phyloP scores from a whole-genome alignment of 306 rosid species.

The Cicer pinnatifidum region DNA sequence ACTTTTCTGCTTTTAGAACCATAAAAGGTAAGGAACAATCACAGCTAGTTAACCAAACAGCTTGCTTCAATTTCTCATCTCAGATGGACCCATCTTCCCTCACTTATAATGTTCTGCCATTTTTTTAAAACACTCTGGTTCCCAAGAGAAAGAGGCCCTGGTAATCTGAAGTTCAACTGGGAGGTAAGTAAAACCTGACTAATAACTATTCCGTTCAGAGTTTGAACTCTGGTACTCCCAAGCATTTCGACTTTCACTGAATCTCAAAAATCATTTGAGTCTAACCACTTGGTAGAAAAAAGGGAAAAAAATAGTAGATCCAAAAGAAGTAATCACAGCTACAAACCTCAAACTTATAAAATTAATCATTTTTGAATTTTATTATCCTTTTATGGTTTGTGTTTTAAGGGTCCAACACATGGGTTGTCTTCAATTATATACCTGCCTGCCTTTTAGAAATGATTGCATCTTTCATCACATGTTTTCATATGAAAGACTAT shows the following conservation, averaged over 20 bases:
- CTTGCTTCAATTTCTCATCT: conserved; percentile 44
- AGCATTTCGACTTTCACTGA: too few species aligned
- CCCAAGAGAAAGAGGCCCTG: too few species aligned
- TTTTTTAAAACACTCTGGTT: too few species aligned
- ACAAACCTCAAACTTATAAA: conserved; percentile 15
- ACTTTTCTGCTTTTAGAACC: conserved; percentile 40
- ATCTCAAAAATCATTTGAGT: too few species aligned
- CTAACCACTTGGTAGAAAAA: too few species aligned
- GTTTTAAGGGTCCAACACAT: conserved; percentile 41
- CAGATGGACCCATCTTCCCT: conserved; percentile 49
- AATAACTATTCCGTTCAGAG: too few species aligned
- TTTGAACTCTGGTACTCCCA: too few species aligned
- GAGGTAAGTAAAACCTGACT: too few species aligned
- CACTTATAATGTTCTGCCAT: conserved; percentile 40
- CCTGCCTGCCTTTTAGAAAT: conserved; percentile 37
- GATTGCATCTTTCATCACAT: conserved; percentile 33
- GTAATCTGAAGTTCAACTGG: too few species aligned
- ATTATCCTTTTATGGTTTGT: conserved; percentile 17
- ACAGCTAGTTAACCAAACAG: conserved; percentile 40
- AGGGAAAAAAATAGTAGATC: conserved; percentile 28
- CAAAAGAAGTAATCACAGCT: conserved; percentile 42
- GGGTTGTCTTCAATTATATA: conserved; percentile 48
- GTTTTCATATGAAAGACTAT: conserved; percentile 36
- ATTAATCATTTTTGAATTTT: conserved; percentile 14
- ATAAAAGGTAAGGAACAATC: conserved; percentile 33